phyloP scores from a whole-genome alignment of 2,329 filamentous ascomycete species.

The Sporothrix pseudoabietina region DNA sequence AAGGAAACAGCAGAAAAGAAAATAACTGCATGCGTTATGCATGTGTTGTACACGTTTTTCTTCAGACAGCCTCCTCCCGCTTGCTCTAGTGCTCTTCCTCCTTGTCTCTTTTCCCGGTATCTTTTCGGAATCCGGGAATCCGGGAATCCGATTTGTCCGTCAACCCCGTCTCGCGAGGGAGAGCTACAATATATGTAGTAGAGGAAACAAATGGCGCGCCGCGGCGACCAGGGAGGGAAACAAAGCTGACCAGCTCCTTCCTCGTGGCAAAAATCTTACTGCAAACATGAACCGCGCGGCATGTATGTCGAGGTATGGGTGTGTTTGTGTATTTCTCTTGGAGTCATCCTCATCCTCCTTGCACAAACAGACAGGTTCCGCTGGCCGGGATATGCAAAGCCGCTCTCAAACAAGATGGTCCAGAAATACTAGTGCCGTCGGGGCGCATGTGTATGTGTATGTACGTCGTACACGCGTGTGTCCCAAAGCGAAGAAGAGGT shows the following conservation, averaged over 20 bases:
- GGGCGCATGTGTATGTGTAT: not conserved
- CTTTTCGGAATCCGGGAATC: not conserved
- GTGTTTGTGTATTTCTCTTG: not conserved
- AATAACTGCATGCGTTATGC: not conserved
- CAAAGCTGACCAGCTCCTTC: not conserved
- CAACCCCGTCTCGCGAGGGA: not conserved
- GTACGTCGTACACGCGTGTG: not conserved
- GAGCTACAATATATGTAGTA: too few relatives aligned
- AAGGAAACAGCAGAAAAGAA: not conserved
- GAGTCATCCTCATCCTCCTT: not conserved
- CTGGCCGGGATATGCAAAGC: not conserved
- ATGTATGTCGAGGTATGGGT: not conserved
- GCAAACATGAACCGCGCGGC: not conserved
- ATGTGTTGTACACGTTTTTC: not conserved
- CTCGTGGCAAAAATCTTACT: slow-evolving; percentile 16
- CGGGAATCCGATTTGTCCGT: not conserved
- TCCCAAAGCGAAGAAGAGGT: not conserved
- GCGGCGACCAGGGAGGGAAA: not conserved
- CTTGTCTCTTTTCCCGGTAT: not conserved
- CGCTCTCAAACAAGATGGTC: not conserved
- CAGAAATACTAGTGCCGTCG: not conserved
- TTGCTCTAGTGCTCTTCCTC: not conserved
- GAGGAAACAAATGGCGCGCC: not conserved
- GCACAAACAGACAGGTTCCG: not conserved
- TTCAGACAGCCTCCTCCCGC: not conserved